A percentile compares a stretch with the other conserved stretches of the same genome.
phyloP scores from a whole-genome alignment of 2,329 filamentous ascomycete genomes.

The Beauveria caledonica region DNA sequence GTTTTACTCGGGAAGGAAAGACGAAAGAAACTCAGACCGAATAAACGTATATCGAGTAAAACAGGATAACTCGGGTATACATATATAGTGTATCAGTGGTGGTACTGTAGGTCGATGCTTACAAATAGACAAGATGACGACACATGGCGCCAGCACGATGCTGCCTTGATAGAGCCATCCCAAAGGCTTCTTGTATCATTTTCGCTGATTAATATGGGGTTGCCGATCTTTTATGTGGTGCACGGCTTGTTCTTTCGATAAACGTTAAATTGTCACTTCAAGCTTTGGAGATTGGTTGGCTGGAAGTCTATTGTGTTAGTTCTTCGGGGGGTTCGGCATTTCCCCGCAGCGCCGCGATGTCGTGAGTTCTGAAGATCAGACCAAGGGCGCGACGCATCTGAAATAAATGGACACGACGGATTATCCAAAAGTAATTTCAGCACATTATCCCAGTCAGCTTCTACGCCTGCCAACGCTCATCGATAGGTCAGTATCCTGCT shows the following conservation, averaged over 20 bases:
- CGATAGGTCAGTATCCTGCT: neutral
- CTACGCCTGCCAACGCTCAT: neutral
- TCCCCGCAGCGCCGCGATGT: neutral
- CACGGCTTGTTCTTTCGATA: too few species aligned
- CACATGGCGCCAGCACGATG: neutral
- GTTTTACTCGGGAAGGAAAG: too few species aligned
- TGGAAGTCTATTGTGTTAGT: too few species aligned
- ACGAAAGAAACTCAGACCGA: neutral
- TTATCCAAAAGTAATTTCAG: too few species aligned
- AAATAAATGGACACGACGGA: too few species aligned
- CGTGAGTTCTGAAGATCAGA: neutral
- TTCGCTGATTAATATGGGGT: neutral
- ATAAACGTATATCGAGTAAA: neutral
- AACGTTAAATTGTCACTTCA: too few species aligned
- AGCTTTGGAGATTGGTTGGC: too few species aligned
- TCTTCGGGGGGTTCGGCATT: neutral
- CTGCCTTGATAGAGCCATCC: neutral
- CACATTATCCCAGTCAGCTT: too few species aligned
- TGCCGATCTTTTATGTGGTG: neutral
- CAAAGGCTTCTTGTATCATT: neutral
- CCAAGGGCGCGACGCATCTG: too few species aligned
- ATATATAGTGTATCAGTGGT: neutral
- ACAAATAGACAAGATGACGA: conserved; percentile 8
- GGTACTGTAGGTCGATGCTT: neutral
- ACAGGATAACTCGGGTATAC: too few species aligned